These are phyloP conservation scores for Albizia julibrissin DNA, from an alignment of 306 rosid species.

Conservation along the genomic window DNA sequence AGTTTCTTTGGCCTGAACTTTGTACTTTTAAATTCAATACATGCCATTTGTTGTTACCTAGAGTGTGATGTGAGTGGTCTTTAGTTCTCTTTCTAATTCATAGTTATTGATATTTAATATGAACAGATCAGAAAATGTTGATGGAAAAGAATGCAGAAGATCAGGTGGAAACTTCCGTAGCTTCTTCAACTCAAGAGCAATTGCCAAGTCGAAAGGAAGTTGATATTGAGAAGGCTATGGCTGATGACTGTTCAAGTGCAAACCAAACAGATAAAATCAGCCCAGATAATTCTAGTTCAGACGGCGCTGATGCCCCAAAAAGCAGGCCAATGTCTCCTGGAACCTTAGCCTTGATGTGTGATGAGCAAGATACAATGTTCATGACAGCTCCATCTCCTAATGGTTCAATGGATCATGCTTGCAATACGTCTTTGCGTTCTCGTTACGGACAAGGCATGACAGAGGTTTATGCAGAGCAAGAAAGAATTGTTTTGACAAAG, in stretches of 20 bases:
- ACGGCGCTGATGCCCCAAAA: constrained; percentile 66
- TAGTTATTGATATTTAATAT: constrained; percentile 32
- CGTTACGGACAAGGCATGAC: constrained; percentile 74
- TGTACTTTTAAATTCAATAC: constrained; percentile 28
- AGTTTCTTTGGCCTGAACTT: constrained; percentile 14
- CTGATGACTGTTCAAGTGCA: constrained; percentile 82
- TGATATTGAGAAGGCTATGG: constrained; percentile 61
- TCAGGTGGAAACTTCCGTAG: constrained; percentile 66
- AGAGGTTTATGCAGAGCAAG: constrained; percentile 88
- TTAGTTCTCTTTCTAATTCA: constrained; percentile 37
- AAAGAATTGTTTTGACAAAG: constrained; percentile 71
- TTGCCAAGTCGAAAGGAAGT: constrained; percentile 62
- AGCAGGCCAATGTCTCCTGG: constrained; percentile 97
- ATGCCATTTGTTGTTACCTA: constrained; percentile 4
- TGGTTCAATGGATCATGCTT: constrained; percentile 59
- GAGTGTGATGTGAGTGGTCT: not conserved
- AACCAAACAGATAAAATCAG: constrained; percentile 70
- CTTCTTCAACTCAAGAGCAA: constrained; percentile 74
- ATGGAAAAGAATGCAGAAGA: constrained; percentile 65
- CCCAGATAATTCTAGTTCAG: constrained; percentile 74
- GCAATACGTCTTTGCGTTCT: constrained; percentile 64
- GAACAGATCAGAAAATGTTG: constrained; percentile 67
- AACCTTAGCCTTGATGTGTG: constrained; percentile 98
- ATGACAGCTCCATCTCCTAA: constrained; percentile 75
- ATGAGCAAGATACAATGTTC: constrained; percentile 93